A percentile compares a stretch with the other conserved stretches of the same genome.
Conservation (phyloP, 148 eudicot species). For the Rhododendron williamsianum region DNA sequence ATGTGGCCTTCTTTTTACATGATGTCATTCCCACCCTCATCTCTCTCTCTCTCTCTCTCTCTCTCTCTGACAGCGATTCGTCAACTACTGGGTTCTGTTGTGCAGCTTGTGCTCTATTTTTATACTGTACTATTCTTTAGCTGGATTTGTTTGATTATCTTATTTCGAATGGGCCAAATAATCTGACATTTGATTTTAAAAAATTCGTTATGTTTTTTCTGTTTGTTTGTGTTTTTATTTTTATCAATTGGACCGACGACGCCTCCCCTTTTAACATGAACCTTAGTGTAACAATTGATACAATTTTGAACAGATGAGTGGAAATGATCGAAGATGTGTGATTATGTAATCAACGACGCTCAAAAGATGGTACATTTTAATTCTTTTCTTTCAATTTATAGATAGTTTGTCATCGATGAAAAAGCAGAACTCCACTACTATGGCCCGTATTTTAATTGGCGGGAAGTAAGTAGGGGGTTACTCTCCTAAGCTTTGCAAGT, state of each 20-base stretch:
- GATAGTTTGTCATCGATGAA: neutral
- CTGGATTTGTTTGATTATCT: slow-evolving; percentile 7
- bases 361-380: neutral
- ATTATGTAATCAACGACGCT: neutral
- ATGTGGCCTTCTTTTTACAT: slow-evolving; percentile 31
- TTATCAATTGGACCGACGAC: neutral
- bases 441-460: neutral
- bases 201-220: neutral
- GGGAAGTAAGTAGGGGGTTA: no score
- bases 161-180: slow-evolving; percentile 14
- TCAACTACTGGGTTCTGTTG: slow-evolving; percentile 28
- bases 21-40: slow-evolving; percentile 19
- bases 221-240: neutral
- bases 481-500: no score
- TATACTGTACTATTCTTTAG: neutral
- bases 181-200: neutral
- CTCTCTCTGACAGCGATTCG: slow-evolving; percentile 30
- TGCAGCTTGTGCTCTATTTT: neutral
- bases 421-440: neutral
- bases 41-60: neutral
- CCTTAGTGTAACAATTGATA: neutral
- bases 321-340: neutral
- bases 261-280: neutral
- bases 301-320: neutral
- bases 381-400: no score